Evolutionary conservation across 495 filamentous ascomycete genomes (phyloP).

Genomic region (Penicillium crystallinum): DNA sequence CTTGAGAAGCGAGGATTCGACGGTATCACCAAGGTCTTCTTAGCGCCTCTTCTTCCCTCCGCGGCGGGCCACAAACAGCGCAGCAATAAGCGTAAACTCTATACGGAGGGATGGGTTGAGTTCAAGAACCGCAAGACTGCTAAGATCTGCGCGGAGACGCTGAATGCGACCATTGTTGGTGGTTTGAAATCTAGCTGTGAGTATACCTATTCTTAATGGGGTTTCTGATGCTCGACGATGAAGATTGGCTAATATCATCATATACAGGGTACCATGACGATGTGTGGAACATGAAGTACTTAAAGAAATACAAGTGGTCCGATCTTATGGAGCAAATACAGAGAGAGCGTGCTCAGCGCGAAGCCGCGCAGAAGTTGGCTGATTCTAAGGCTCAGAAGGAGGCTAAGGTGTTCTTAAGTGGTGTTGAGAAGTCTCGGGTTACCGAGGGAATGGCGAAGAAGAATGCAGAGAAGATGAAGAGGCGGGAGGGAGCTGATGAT

Average conservation of each 20-base stretch:
- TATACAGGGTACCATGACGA: constrained; percentile 70
- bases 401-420: constrained; percentile 75
- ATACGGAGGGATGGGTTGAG: constrained; percentile 92
- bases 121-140: constrained; percentile 73
- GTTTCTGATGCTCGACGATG: neutral
- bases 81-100: constrained; percentile 85
- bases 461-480: constrained; percentile 55
- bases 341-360: constrained; percentile 76
- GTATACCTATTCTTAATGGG: neutral
- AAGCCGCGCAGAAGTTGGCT: constrained; percentile 25
- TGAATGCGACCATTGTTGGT: constrained; percentile 79
- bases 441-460: constrained; percentile 63
- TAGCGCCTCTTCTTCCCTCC: constrained; percentile 70
- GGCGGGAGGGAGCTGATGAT: constrained; percentile 19
- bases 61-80: constrained; percentile 54
- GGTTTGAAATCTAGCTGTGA: constrained; percentile 58
- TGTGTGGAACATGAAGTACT: constrained; percentile 81
- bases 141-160: constrained; percentile 73
- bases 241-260: neutral
- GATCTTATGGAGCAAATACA: constrained; percentile 62
- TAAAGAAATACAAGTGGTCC: constrained; percentile 73
- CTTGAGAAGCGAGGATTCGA: constrained; percentile 65
- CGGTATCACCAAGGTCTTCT: constrained; percentile 77
- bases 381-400: constrained; percentile 42
- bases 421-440: constrained; percentile 80